Percentiles rank a stretch among this genome's conserved stretches.
Evolutionary conservation across 805 yeast species (phyloP).

Genomic region (Ogataea trehaloabstinens): DNA sequence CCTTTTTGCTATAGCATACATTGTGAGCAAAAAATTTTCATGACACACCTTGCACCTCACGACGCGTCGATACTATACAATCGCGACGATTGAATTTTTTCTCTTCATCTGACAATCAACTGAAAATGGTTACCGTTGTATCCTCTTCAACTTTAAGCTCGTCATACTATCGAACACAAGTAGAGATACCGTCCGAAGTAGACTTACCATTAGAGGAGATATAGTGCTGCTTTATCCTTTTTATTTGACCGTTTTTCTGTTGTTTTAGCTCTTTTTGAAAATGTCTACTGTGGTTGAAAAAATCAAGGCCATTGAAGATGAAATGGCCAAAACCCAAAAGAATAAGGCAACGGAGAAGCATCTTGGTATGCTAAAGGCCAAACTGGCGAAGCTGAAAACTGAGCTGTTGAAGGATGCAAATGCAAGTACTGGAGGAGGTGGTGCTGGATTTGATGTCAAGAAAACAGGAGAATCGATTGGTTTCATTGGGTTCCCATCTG

Average conservation of each 20-base stretch:
- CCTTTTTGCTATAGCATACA: too few relatives aligned
- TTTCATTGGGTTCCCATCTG: conserved; percentile 97
- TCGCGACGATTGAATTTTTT: not conserved
- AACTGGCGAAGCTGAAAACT: conserved; percentile 90
- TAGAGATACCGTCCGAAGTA: too few relatives aligned
- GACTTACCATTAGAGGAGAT: too few relatives aligned
- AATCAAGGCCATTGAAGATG: conserved; percentile 89
- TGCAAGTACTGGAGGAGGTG: conserved; percentile 86
- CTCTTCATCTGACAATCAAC: too few relatives aligned
- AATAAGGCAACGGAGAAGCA: conserved; percentile 97
- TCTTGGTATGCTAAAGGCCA: conserved; percentile 95
- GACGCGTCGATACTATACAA: conserved; percentile 16
- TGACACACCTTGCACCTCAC: conserved; percentile 16
- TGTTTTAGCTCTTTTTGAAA: too few relatives aligned
- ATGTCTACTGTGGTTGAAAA: conserved; percentile 57
- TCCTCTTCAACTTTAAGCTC: too few relatives aligned
- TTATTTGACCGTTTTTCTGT: too few relatives aligned
- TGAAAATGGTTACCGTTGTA: too few relatives aligned
- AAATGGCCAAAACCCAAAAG: conserved; percentile 97
- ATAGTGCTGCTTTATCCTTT: too few relatives aligned
- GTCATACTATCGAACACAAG: too few relatives aligned
- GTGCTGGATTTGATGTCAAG: conserved; percentile 97
- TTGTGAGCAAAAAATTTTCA: conserved; percentile 18
- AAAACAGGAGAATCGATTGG: conserved; percentile 98
- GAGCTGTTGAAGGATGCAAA: conserved; percentile 74